Evolutionary conservation across 768 basidiomycete genomes (phyloP).

Genomic region (Galerina marginata): DNA sequence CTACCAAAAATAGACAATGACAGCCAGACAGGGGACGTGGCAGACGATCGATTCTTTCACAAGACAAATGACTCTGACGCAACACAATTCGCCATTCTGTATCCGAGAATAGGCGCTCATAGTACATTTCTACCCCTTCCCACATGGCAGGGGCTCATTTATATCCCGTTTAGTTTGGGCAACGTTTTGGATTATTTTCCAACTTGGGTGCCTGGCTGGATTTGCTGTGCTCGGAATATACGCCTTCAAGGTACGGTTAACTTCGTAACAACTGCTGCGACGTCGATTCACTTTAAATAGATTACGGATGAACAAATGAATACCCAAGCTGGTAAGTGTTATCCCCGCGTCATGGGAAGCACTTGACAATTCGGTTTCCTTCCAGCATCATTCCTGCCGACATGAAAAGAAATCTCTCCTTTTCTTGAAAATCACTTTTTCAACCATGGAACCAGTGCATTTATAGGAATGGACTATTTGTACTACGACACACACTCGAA

Average conservation of each 20-base stretch:
- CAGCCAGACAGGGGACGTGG: conserved; percentile 76
- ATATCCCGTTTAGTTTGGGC: conserved; percentile 71
- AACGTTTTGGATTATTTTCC: conserved; percentile 82
- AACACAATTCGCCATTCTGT: conserved; percentile 84
- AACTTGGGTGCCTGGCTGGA: conserved; percentile 72
- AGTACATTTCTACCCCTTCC: conserved; percentile 44
- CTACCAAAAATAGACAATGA: conserved; percentile 1
- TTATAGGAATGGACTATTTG: conserved; percentile 2
- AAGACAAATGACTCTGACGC: conserved; percentile 94
- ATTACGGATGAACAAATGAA: conserved; percentile 64
- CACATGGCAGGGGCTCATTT: neutral
- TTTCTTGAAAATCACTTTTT: neutral
- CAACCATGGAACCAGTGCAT: neutral
- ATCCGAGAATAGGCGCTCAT: conserved; percentile 72
- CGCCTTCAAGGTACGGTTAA: conserved; percentile 72
- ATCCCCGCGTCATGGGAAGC: neutral
- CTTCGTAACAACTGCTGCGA: neutral
- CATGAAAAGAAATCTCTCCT: conserved; percentile 37
- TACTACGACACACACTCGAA: neutral
- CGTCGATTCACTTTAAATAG: conserved; percentile 31
- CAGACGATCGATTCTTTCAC: conserved; percentile 94
- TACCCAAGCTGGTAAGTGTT: conserved; percentile 66
- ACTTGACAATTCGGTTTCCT: neutral
- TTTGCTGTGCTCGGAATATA: conserved; percentile 83
- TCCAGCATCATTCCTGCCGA: conserved; percentile 67